Evolutionary conservation across 495 filamentous ascomycete genomes (phyloP).

Genomic region (Bombardia bombarda): DNA sequence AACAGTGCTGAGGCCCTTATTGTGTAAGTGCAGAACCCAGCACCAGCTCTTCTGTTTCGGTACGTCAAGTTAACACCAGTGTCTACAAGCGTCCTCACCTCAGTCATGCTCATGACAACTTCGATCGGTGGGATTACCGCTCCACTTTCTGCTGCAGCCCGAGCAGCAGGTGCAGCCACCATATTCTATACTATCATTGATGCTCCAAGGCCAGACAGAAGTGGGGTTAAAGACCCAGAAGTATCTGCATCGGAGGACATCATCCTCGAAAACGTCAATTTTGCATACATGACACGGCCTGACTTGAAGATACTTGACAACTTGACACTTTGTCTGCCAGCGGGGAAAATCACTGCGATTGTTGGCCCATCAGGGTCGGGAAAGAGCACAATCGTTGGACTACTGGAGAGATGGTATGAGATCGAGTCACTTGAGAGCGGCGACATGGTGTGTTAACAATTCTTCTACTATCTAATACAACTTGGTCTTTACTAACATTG

Average conservation of each 20-base stretch:
- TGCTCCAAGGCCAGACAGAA: slow-evolving; percentile 36
- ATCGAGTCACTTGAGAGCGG: slow-evolving; percentile 41
- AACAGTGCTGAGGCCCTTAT: slow-evolving; percentile 34
- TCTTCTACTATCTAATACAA: not conserved
- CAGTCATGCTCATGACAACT: slow-evolving; percentile 48
- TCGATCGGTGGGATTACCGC: slow-evolving; percentile 42
- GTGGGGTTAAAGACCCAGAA: slow-evolving; percentile 38
- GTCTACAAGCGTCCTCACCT: slow-evolving; percentile 41
- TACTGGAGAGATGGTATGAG: slow-evolving; percentile 60
- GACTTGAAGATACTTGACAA: slow-evolving; percentile 48
- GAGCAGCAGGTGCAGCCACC: slow-evolving; percentile 44
- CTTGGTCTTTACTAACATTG: slow-evolving; percentile 3
- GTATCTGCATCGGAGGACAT: slow-evolving; percentile 46
- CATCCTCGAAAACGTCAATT: slow-evolving; percentile 49
- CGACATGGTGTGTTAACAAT: slow-evolving; percentile 37
- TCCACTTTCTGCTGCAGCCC: slow-evolving; percentile 41
- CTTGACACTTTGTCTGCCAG: slow-evolving; percentile 50
- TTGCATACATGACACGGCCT: slow-evolving; percentile 58
- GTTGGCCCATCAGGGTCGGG: slow-evolving; percentile 72
- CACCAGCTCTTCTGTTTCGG: too few species aligned
- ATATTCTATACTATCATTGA: slow-evolving; percentile 52
- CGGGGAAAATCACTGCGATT: slow-evolving; percentile 78
- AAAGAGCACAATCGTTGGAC: slow-evolving; percentile 57
- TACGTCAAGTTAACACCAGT: not conserved
- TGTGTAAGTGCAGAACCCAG: slow-evolving; percentile 40